These are phyloP conservation scores for Clonostachys rosea DNA, from an alignment of 2,329 filamentous ascomycete species.

Conservation along the genomic window DNA sequence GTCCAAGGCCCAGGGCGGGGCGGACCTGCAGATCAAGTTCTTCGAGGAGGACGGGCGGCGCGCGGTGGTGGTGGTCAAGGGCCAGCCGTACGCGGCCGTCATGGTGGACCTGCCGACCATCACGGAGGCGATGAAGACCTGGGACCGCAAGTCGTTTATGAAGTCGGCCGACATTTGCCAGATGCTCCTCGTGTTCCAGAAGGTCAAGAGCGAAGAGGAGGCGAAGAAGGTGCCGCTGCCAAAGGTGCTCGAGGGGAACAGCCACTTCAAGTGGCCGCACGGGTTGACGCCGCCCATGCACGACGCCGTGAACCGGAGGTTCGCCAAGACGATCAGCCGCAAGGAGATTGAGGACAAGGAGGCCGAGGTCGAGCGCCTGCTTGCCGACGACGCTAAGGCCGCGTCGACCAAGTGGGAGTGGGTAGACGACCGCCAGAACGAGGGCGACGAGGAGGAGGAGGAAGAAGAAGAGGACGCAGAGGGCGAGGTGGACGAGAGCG, in stretches of 20 bases:
- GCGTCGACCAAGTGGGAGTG: slow-evolving; percentile 59
- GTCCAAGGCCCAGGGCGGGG: slow-evolving; percentile 57
- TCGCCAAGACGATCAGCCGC: slow-evolving; percentile 77
- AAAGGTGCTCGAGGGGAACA: slow-evolving; percentile 54
- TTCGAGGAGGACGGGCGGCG: slow-evolving; percentile 69
- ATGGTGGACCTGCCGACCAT: slow-evolving; percentile 84
- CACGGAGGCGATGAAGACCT: slow-evolving; percentile 88
- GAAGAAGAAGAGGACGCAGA: slow-evolving; percentile 53
- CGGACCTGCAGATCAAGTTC: slow-evolving; percentile 78
- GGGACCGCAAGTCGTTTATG: slow-evolving; percentile 83
- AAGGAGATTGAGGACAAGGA: slow-evolving; percentile 85
- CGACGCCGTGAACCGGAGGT: slow-evolving; percentile 75
- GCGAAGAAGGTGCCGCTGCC: slow-evolving; percentile 66
- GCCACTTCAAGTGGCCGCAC: slow-evolving; percentile 71
- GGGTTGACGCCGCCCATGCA: slow-evolving; percentile 86
- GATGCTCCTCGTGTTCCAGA: slow-evolving; percentile 77
- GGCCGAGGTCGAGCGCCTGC: slow-evolving; percentile 68
- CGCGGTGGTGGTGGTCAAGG: slow-evolving; percentile 66
- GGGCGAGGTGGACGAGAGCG: slow-evolving; percentile 38
- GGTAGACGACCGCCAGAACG: slow-evolving; percentile 44
- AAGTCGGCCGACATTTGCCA: slow-evolving; percentile 87
- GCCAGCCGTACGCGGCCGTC: slow-evolving; percentile 68
- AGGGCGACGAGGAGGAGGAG: slow-evolving; percentile 35
- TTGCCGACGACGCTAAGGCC: slow-evolving; percentile 63
- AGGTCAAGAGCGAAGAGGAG: slow-evolving; percentile 61